These are phyloP conservation scores for Otatea glauca DNA, from an alignment of 176 grass and related monocot genomes.

Conservation along the genomic window DNA sequence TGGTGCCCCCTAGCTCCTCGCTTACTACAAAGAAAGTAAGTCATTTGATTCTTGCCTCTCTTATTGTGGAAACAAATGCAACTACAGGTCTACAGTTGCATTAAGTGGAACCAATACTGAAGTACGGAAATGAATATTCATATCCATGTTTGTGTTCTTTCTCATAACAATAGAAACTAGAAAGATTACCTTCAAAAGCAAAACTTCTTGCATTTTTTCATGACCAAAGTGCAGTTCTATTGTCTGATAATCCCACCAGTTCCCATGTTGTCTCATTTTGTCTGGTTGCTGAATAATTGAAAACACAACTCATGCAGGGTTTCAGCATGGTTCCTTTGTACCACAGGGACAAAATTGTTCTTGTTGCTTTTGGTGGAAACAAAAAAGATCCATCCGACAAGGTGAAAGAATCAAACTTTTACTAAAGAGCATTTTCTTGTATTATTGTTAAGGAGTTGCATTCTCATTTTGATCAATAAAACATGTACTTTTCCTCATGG, in stretches of 20 bases:
- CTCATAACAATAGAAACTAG: background rate
- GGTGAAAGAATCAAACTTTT: constrained; percentile 47
- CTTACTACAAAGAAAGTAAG: constrained; percentile 86
- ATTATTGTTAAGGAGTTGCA: constrained; percentile 5
- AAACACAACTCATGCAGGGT: constrained; percentile 54
- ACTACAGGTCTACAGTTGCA: background rate
- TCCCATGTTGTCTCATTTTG: constrained; percentile 23
- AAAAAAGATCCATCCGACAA: constrained; percentile 90
- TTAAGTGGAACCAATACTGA: background rate
- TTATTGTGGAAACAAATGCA: constrained; percentile 1
- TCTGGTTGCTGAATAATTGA: constrained; percentile 34
- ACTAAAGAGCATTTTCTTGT: constrained; percentile 19
- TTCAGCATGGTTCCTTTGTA: constrained; percentile 91
- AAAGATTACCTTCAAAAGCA: background rate
- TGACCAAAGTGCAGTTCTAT: background rate
- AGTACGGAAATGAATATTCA: background rate
- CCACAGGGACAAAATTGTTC: constrained; percentile 81
- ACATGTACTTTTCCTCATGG: background rate
- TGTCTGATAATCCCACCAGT: background rate
- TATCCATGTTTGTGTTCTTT: background rate
- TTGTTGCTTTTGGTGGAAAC: constrained; percentile 94
- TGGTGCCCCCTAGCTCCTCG: constrained; percentile 66
- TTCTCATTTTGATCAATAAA: constrained; percentile 30
- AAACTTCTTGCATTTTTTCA: background rate
- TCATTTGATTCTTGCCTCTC: background rate